Evolutionary conservation across 2,329 filamentous ascomycete species (phyloP).

Genomic region (Drechslerella coelobrocha): DNA sequence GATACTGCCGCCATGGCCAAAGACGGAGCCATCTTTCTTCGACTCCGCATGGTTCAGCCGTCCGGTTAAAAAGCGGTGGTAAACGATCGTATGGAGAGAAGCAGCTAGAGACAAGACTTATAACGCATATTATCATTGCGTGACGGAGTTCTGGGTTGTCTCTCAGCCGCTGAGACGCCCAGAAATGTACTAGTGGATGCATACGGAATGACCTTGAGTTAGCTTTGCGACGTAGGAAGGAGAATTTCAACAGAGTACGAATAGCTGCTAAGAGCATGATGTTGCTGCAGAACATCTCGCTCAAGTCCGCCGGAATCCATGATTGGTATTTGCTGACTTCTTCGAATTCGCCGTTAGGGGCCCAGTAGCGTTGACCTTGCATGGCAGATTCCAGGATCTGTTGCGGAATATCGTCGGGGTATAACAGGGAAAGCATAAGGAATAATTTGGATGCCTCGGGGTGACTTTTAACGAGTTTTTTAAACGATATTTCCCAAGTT

Average conservation of each 20-base stretch:
- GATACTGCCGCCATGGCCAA: background rate
- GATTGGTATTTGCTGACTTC: background rate
- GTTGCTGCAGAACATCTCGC: background rate
- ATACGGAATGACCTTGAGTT: background rate
- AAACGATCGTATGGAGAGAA: background rate
- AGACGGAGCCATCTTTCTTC: background rate
- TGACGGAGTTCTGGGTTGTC: background rate
- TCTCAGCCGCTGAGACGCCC: background rate
- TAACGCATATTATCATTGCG: background rate
- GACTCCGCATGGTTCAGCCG: background rate
- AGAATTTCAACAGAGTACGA: background rate
- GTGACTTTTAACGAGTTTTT: background rate
- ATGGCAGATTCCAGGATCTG: background rate
- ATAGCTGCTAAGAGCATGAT: background rate
- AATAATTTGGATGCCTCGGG: background rate
- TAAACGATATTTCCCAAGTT: slow-evolving; percentile 56
- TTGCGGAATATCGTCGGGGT: background rate
- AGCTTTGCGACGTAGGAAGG: background rate
- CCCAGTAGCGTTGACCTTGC: background rate
- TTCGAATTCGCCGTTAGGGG: background rate
- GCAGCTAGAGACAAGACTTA: background rate
- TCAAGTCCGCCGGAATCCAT: background rate
- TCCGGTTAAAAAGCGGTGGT: background rate
- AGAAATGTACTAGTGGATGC: background rate
- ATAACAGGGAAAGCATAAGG: background rate